Percentiles rank a stretch among this genome's conserved stretches.
Conservation (phyloP, 2,329 filamentous ascomycete species). For the Alternaria brassicicola region DNA sequence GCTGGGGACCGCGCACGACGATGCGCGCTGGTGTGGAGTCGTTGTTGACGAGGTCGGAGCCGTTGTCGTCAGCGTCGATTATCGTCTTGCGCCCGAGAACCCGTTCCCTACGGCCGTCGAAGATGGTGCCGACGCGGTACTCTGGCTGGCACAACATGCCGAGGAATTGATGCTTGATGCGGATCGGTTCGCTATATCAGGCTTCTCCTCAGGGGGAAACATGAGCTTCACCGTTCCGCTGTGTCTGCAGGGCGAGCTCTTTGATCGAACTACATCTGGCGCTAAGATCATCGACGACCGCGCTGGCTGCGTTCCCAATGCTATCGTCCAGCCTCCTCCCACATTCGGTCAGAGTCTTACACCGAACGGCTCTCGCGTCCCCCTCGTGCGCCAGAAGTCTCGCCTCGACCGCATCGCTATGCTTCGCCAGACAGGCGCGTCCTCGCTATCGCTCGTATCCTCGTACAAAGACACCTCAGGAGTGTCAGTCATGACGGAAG, state of each 20-base stretch:
- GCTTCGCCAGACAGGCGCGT: conserved; percentile 43
- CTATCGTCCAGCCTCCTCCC: conserved; percentile 25
- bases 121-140: conserved; percentile 66
- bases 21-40: conserved; percentile 64
- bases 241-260: conserved; percentile 59
- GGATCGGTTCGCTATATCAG: conserved; percentile 63
- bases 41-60: conserved; percentile 63
- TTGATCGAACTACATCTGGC: conserved; percentile 39
- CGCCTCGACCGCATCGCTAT: conserved; percentile 44
- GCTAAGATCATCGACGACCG: conserved; percentile 37
- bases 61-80: conserved; percentile 66
- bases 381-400: conserved; percentile 41
- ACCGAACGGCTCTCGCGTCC: conserved; percentile 42
- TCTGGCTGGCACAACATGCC: conserved; percentile 64
- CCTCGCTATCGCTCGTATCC: conserved; percentile 44
- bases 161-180: conserved; percentile 63
- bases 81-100: conserved; percentile 65
- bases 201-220: conserved; percentile 69
- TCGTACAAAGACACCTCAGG: conserved; percentile 46
- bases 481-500: conserved; percentile 42
- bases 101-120: conserved; percentile 69
- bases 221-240: conserved; percentile 67
- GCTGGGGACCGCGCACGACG: conserved; percentile 64
- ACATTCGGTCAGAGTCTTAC: conserved; percentile 19
- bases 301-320: conserved; percentile 34